Evolutionary conservation across 805 yeast species (phyloP), one percentile per base, ranked within the genome.

Genomic region (Hanseniaspora guilliermondii): DNA sequence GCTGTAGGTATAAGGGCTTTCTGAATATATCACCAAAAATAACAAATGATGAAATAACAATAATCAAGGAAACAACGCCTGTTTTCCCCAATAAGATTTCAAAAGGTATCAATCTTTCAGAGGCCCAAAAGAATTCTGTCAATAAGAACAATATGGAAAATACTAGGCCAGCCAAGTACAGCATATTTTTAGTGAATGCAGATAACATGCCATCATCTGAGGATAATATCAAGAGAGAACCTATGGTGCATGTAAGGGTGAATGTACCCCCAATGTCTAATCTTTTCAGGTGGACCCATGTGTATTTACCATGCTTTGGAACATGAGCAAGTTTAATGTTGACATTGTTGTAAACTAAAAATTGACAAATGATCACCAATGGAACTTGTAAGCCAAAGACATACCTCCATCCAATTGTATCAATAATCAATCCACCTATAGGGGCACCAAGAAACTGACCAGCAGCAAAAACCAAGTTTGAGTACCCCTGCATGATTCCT

Each of bases 401-500:
- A 64, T 71, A 69, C 61, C 87, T 72, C 91, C 91, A 85, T 9
- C 87, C 87, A 49, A 75, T 67, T 17, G 65, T 65, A n/a, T 73
- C 73, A 27, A 83, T 72, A 41, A 82, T 66, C n/a, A 76, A 58
- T 9, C 91, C 88, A 40, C 82, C 83, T 33, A 78, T 59, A 0
- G 79, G 71, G 1, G 87, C 91, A 12, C 93, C 91, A 47, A 76
- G 63, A 4, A 83, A 77, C 22, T 86, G 84, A 5, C 96, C 96
- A 19, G 79, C 63, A 22, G 88, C 88, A 62, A 75, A 87, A 27
- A 78, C 80, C 17, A 87, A 72, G 64, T 86, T 87, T 19, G 87
- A 88, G 58, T 84, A 70, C 1, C 96, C 96, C 66, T 87, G 96
- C 66, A 77, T 85, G 35, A 85, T 65, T 2, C 95, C 95, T 48